Evolutionary conservation across 1,139 yeast genomes (phyloP).

Genomic region (Diutina scorzettiae): DNA sequence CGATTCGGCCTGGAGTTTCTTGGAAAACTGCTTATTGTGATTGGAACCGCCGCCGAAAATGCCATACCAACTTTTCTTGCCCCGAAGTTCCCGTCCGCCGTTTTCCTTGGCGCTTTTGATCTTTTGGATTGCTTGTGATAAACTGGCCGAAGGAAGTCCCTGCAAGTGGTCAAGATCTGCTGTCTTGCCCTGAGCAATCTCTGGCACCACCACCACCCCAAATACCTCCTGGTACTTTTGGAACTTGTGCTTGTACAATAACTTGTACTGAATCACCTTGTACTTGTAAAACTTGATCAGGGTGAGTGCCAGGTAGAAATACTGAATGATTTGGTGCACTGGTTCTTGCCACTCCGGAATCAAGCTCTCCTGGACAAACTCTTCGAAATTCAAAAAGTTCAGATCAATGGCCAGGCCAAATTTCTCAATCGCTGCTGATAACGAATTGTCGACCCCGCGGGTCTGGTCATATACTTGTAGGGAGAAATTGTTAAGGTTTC

Average conservation of each 20-base stretch:
- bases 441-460: slow-evolving; percentile 15
- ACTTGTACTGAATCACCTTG: slow-evolving; percentile 31
- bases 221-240: slow-evolving; percentile 28
- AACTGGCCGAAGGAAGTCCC: slow-evolving; percentile 23
- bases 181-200: neutral
- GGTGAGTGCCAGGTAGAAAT: slow-evolving; percentile 26
- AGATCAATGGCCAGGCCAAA: slow-evolving; percentile 36
- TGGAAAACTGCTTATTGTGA: slow-evolving; percentile 2
- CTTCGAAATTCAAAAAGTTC: slow-evolving; percentile 29
- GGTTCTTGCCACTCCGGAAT: slow-evolving; percentile 39
- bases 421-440: slow-evolving; percentile 28
- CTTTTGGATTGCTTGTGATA: slow-evolving; percentile 24
- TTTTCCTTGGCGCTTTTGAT: slow-evolving; percentile 18
- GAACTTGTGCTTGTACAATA: slow-evolving; percentile 29
- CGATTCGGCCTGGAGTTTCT: neutral
- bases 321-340: slow-evolving; percentile 29
- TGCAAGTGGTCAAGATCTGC: slow-evolving; percentile 12
- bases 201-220: neutral
- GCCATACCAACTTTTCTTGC: slow-evolving; percentile 34
- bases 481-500: slow-evolving; percentile 35
- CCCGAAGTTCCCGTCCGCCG: slow-evolving; percentile 7
- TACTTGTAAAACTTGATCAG: slow-evolving; percentile 33
- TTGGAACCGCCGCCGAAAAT: slow-evolving; percentile 25
- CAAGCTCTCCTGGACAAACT: slow-evolving; percentile 22
- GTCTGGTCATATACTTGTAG: slow-evolving; percentile 27